A percentile compares a stretch with the other conserved stretches of the same genome.
These are phyloP conservation scores for Schwanniomyces occidentalis DNA, from an alignment of 805 yeast species.

Conservation along the genomic window DNA sequence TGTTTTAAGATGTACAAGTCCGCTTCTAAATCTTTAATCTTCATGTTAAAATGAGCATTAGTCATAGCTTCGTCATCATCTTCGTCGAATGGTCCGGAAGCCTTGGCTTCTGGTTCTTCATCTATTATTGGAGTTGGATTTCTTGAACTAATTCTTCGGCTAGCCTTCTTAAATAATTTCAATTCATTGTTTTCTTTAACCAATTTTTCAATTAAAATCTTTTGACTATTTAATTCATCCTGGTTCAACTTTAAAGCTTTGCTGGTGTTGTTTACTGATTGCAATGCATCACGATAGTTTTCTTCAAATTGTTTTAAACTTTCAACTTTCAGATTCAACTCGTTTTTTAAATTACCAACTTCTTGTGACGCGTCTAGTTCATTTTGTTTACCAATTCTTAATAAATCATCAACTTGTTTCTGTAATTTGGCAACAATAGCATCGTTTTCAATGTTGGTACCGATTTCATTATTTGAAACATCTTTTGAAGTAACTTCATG, in stretches of 20 bases:
- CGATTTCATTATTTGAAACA: conserved; percentile 6
- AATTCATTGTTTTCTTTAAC: conserved; percentile 69
- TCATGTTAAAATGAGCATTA: conserved; percentile 66
- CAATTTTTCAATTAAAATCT: conserved; percentile 54
- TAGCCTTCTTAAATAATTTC: conserved; percentile 50
- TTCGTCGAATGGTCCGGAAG: conserved; percentile 20
- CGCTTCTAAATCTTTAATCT: conserved; percentile 80
- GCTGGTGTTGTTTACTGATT: conserved; percentile 71
- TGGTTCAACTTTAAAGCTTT: conserved; percentile 74
- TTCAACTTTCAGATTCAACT: conserved; percentile 27
- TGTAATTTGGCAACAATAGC: conserved; percentile 46
- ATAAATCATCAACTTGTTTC: conserved; percentile 55
- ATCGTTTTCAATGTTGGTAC: conserved; percentile 17
- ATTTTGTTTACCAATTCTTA: conserved; percentile 46
- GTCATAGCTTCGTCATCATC: conserved; percentile 32
- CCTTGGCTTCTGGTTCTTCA: conserved; percentile 18
- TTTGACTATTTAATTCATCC: conserved; percentile 64
- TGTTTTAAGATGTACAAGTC: conserved; percentile 78
- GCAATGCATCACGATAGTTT: conserved; percentile 70
- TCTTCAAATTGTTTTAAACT: conserved; percentile 49
- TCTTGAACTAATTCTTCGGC: conserved; percentile 34
- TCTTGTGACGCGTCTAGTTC: conserved; percentile 38
- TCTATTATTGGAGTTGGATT: conserved; percentile 24
- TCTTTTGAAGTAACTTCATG: conserved; percentile 7
- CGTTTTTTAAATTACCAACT: conserved; percentile 28